Percentiles rank a stretch among this genome's conserved stretches.
These are phyloP conservation scores for Sclerotinia subarctica DNA, from an alignment of 2,329 filamentous ascomycete species.

Conservation along the genomic window DNA sequence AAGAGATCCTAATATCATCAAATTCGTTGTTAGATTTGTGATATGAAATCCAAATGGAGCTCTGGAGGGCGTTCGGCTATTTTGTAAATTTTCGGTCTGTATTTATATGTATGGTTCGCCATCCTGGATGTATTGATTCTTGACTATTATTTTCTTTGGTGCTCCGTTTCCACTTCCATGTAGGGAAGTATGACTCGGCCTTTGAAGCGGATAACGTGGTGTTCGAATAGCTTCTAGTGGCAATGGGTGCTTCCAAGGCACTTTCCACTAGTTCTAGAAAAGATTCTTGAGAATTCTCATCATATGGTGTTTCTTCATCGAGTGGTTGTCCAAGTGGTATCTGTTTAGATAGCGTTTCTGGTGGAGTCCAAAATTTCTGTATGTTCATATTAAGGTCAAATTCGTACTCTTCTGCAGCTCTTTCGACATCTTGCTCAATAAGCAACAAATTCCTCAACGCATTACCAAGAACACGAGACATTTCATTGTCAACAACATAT, in stretches of 20 bases:
- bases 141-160: neutral
- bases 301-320: neutral
- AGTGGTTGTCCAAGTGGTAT: neutral
- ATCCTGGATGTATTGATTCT: neutral
- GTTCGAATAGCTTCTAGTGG: neutral
- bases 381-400: neutral
- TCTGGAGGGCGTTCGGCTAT: too few species aligned
- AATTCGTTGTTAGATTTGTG: too few species aligned
- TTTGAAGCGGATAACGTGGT: neutral
- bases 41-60: too few species aligned
- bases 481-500: slow-evolving; percentile 1
- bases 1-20: too few species aligned
- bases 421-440: neutral
- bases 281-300: neutral
- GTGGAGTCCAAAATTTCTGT: neutral
- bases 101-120: neutral
- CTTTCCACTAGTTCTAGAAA: neutral
- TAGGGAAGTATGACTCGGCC: too few species aligned
- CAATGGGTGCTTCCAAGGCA: neutral
- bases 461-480: neutral
- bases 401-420: neutral
- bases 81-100: neutral
- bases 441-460: neutral
- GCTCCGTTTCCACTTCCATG: too few species aligned
- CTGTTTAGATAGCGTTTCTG: neutral